Base-by-base conservation (phyloP, 2,329 filamentous ascomycete genomes). In the Talaromyces sp. region DNA sequence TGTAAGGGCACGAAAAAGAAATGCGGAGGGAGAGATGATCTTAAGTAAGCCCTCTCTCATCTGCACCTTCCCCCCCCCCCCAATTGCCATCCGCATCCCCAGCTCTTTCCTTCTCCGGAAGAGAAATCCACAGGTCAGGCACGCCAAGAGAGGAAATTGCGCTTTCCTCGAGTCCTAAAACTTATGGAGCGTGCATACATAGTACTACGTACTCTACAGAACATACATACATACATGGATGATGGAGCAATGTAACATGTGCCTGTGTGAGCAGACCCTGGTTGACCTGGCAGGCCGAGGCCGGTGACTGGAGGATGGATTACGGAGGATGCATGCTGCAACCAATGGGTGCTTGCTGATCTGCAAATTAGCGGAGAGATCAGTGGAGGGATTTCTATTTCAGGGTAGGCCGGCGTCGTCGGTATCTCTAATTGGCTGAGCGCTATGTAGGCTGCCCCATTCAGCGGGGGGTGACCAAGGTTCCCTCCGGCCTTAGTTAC, bases 21-120 rank as follows among this genome's bases (percentile, higher is more conserved):
- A 61, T 52, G 59, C 47, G 33, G 59, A 61, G 59, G 59, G 11
- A 60, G 37, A 27, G 37, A 59, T 37, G 39, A 45, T 59, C 33
- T 59, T 59, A 59, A 59, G 33, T 37, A 50, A 15, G 13, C 41
- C 31, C 39, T 7, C 22, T 9, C 22, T 9, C 13, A 6, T 19
- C 52, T 57, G 52, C 56, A 58, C 19, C 15, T 43, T 25, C 56
- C 37, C 54, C 25, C 22, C 11, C 22, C 22, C 22, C 22, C 22
- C n/a, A n/a, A 58, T 58, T 17, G 6, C 22, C 35, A 39, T 19
- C 37, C 6, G 37, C 39, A 43, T 58, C 56, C 27, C 56, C 37
- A 25, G 56, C 50, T 37, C 33, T 56, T 56, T 56, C 52, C 52
- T n/a, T 19, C 10, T 17, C 52, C n/a, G 58, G 59, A 61, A 49